These are phyloP conservation scores for Aspergillus sp. DNA, from an alignment of 2,329 filamentous ascomycete species.

Conservation along the genomic window DNA sequence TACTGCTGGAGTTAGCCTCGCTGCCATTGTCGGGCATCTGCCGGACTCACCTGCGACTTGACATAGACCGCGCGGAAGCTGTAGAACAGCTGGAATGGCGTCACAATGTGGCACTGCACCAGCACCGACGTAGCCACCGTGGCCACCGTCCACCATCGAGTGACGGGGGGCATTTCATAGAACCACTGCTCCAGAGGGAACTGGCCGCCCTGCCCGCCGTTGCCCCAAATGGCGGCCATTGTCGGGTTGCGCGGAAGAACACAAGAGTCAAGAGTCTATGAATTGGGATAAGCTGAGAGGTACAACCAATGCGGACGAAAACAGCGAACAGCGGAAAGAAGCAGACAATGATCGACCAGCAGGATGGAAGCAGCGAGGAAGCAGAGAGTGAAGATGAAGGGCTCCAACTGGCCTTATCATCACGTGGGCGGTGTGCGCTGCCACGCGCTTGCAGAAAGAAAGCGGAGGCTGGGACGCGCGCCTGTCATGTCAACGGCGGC, in stretches of 20 bases:
- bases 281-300: not conserved
- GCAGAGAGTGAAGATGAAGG: constrained; percentile 2
- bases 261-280: not conserved
- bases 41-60: constrained; percentile 72
- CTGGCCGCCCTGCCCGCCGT: constrained; percentile 41
- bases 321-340: not conserved
- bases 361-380: not conserved
- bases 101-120: constrained; percentile 87
- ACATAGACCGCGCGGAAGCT: constrained; percentile 85
- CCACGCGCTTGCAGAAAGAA: too few relatives aligned
- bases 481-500: too few relatives aligned
- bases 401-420: constrained; percentile 15
- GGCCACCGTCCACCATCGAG: constrained; percentile 91
- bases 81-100: constrained; percentile 93
- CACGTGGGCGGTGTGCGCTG: constrained; percentile 6
- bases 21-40: constrained; percentile 1
- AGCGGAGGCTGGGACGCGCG: too few relatives aligned
- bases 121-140: constrained; percentile 79
- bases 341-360: not conserved
- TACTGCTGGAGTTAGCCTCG: constrained; percentile 50
- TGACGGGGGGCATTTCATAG: constrained; percentile 96
- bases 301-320: too few relatives aligned
- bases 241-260: too few relatives aligned
- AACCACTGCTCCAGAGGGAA: constrained; percentile 95
- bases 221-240: constrained; percentile 38